A percentile compares a stretch with the other conserved stretches of the same genome.
These are phyloP conservation scores for Echinochloa phyllopogon DNA, from an alignment of 176 grass and related monocot genomes.

Conservation along the genomic window DNA sequence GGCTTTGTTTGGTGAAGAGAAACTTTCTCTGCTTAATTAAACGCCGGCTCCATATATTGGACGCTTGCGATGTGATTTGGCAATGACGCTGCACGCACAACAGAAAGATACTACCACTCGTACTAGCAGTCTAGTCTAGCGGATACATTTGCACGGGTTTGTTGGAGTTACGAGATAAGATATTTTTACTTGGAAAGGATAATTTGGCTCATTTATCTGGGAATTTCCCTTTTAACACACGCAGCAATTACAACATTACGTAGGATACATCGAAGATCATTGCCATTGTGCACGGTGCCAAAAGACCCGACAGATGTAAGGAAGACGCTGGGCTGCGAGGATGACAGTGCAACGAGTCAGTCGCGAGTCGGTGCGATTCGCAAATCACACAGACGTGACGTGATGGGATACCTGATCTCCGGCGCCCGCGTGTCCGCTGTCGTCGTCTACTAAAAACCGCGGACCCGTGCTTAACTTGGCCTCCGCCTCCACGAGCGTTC, in stretches of 20 bases:
- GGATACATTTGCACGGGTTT: background rate
- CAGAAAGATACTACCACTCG: background rate
- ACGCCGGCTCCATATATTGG: background rate
- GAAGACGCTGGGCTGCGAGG: background rate
- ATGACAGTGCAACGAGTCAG: background rate
- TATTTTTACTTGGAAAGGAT: too few species aligned
- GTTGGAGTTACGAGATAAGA: background rate
- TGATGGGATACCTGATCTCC: background rate
- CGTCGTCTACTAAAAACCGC: background rate
- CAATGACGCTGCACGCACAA: background rate
- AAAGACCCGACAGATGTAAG: background rate
- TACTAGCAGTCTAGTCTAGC: background rate
- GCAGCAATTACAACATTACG: too few species aligned
- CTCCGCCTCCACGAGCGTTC: background rate
- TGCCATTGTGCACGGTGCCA: background rate
- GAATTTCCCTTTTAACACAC: too few species aligned
- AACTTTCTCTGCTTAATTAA: background rate
- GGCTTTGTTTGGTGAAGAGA: background rate
- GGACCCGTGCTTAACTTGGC: constrained; percentile 14
- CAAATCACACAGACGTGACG: constrained; percentile 29
- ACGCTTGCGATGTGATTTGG: background rate
- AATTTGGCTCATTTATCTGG: too few species aligned
- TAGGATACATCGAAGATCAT: too few species aligned
- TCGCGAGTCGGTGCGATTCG: background rate
- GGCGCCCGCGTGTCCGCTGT: background rate